Conservation (phyloP, 2,329 filamentous ascomycete species). For the Nemania sp. region DNA sequence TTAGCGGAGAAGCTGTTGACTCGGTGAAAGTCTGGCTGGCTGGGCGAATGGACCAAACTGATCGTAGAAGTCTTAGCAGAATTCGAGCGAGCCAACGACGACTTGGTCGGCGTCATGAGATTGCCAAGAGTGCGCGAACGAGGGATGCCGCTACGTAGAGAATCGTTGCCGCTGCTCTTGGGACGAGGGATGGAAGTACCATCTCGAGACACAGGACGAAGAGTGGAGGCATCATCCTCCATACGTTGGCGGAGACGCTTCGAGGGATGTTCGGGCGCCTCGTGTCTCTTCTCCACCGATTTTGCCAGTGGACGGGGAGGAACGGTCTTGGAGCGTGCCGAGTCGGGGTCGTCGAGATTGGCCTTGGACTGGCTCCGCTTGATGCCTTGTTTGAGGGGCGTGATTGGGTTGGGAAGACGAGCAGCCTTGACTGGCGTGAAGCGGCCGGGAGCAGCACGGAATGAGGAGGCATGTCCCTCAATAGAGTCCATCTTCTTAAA, state of each 20-base stretch:
- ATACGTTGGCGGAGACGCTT: conserved; percentile 79
- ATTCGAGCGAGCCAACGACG: conserved; percentile 73
- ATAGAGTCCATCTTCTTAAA: conserved; percentile 99
- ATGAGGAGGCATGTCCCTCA: conserved; percentile 84
- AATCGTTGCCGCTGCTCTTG: conserved; percentile 58
- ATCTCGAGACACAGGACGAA: conserved; percentile 67
- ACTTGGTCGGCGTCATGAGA: conserved; percentile 82
- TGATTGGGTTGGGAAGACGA: conserved; percentile 63
- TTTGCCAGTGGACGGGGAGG: conserved; percentile 47
- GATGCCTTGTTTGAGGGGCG: conserved; percentile 60
- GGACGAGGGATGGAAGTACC: conserved; percentile 62
- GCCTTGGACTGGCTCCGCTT: conserved; percentile 65
- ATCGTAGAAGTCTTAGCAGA: conserved; percentile 66
- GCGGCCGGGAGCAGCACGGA: conserved; percentile 69
- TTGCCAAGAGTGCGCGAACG: conserved; percentile 64
- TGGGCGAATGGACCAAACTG: conserved; percentile 66
- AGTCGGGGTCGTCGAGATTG: conserved; percentile 71
- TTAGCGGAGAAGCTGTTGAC: conserved; percentile 62
- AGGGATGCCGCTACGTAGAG: conserved; percentile 49
- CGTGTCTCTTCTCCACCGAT: conserved; percentile 41
- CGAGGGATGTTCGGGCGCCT: conserved; percentile 58
- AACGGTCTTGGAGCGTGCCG: conserved; percentile 51
- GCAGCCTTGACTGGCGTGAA: conserved; percentile 62
- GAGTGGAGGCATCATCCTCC: conserved; percentile 76
- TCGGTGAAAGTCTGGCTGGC: conserved; percentile 59